These are phyloP conservation scores for Theileria annulata DNA, from an alignment of 169 alveolate species.

Conservation along the genomic window DNA sequence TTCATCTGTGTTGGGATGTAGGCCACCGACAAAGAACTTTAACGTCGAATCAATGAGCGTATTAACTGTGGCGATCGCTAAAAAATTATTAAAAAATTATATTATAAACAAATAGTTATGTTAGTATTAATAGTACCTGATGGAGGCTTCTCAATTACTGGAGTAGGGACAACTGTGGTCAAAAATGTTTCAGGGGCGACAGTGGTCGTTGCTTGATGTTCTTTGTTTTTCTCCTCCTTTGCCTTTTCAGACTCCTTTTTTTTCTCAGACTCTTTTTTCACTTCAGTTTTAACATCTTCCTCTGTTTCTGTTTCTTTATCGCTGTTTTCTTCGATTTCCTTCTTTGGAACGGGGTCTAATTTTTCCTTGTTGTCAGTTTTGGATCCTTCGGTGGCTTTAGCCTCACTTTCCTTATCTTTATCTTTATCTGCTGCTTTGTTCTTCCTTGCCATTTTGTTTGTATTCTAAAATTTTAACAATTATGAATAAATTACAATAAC, in stretches of 20 bases:
- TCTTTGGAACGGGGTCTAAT: neutral
- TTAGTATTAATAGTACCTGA: neutral
- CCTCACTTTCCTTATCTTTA: neutral
- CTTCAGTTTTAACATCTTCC: neutral
- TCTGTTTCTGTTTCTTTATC: neutral
- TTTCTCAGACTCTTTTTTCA: neutral
- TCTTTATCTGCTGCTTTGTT: neutral
- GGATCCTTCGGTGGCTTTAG: neutral
- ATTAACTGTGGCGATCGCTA: slow-evolving; percentile 4
- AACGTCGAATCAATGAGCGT: slow-evolving; percentile 17
- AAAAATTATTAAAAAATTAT: neutral
- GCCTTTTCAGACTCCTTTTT: neutral
- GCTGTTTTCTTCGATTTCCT: neutral
- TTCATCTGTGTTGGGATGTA: slow-evolving; percentile 60
- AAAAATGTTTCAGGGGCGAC: neutral
- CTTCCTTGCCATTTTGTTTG: neutral
- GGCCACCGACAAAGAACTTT: slow-evolving; percentile 64
- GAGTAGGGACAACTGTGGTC: slow-evolving; percentile 1
- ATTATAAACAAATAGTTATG: neutral
- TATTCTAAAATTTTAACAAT: neutral
- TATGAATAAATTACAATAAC: neutral
- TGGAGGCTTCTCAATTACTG: slow-evolving; percentile 2
- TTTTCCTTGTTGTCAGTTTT: slow-evolving; percentile 1
- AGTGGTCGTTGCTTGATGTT: neutral
- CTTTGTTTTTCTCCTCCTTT: neutral